Conservation (phyloP, 2,329 filamentous ascomycete species). For the Xylaria sp. region DNA sequence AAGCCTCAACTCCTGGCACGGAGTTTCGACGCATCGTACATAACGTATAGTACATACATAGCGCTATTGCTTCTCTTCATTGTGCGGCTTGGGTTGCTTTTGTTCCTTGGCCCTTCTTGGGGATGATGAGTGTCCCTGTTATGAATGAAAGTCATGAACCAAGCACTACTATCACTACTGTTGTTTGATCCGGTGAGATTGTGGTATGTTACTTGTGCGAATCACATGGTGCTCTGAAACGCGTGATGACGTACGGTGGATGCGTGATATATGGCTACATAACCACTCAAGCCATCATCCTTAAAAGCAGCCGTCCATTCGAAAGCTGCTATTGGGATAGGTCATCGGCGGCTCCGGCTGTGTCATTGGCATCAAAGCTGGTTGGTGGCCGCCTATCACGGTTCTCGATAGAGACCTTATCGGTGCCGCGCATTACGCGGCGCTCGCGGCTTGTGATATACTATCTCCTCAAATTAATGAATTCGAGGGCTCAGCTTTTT, state of each 20-base stretch:
- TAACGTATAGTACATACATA: constrained; percentile 29
- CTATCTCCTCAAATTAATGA: neutral
- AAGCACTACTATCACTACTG: constrained; percentile 2
- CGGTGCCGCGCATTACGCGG: neutral
- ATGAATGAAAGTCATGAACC: constrained; percentile 35
- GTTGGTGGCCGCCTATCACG: neutral
- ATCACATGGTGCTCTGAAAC: neutral
- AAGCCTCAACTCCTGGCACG: constrained; percentile 33
- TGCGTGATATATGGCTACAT: neutral
- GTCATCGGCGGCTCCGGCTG: neutral
- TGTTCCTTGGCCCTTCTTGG: neutral
- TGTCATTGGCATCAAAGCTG: neutral
- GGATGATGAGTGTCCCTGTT: constrained; percentile 19
- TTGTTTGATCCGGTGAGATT: neutral
- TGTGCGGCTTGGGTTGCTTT: constrained; percentile 14
- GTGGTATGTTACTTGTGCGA: neutral
- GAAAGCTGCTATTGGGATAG: neutral
- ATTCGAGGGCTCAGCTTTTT: neutral
- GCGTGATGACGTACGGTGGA: neutral
- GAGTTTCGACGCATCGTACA: constrained; percentile 29
- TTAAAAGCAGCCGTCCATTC: neutral
- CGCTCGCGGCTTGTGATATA: neutral
- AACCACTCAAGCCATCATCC: neutral
- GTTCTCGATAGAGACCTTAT: neutral
- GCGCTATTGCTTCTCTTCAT: constrained; percentile 23